Percentiles rank a stretch among this genome's conserved stretches.
phyloP scores from a whole-genome alignment of 306 rosid genomes.

The Phaseolus lunatus region DNA sequence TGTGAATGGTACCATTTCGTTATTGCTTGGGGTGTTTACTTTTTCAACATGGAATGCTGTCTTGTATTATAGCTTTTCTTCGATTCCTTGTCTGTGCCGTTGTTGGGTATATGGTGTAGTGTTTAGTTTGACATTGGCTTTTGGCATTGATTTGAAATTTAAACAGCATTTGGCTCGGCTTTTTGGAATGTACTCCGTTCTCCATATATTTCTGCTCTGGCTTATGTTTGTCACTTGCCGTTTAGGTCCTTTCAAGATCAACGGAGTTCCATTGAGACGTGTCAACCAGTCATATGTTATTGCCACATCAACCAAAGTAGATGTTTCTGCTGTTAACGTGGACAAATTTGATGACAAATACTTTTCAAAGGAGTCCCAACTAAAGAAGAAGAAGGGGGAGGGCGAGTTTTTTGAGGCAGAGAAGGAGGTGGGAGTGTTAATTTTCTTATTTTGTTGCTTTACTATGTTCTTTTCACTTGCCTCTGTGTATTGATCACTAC shows the following conservation, averaged over 20 bases:
- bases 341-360: conserved; percentile 71
- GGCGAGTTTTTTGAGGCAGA: conserved; percentile 72
- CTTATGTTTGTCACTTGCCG: background rate
- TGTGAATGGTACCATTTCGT: too few relatives aligned
- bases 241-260: conserved; percentile 71
- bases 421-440: conserved; percentile 57
- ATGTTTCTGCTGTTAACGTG: conserved; percentile 59
- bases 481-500: background rate
- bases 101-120: too few relatives aligned
- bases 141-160: background rate
- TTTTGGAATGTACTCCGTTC: background rate
- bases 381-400: conserved; percentile 66
- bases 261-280: conserved; percentile 80
- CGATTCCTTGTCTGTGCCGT: too few relatives aligned
- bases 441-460: background rate
- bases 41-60: too few relatives aligned
- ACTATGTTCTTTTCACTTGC: background rate
- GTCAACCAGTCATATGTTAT: conserved; percentile 71
- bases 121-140: too few relatives aligned
- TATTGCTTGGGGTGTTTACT: too few relatives aligned
- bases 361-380: conserved; percentile 59
- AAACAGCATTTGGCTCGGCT: background rate
- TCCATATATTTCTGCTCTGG: background rate
- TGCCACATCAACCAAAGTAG: conserved; percentile 73
- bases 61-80: too few relatives aligned